Evolutionary conservation across 2,329 filamentous ascomycete species (phyloP).

Genomic region (Harringtonia lauricola): DNA sequence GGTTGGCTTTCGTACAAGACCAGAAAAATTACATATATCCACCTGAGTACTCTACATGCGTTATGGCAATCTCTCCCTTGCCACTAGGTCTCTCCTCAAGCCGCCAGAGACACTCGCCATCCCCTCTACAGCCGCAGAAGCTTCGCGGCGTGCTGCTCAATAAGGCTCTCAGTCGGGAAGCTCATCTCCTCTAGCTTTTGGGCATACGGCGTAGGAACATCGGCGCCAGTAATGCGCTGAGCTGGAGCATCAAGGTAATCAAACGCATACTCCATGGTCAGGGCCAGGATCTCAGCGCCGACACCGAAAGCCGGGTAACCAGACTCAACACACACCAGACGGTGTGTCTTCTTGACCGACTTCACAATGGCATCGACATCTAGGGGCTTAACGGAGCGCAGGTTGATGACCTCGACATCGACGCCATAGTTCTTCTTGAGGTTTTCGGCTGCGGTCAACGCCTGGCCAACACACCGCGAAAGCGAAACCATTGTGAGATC

Average conservation of each 20-base stretch:
- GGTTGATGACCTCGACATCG: slow-evolving; percentile 93
- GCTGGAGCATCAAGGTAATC: slow-evolving; percentile 95
- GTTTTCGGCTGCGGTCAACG: slow-evolving; percentile 75
- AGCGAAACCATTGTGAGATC: slow-evolving; percentile 92
- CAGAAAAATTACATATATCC: neutral
- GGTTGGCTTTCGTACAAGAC: neutral
- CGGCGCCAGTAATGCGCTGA: slow-evolving; percentile 87
- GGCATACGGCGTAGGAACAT: slow-evolving; percentile 94
- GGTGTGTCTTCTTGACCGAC: slow-evolving; percentile 97
- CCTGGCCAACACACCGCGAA: slow-evolving; percentile 91
- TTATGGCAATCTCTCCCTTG: neutral
- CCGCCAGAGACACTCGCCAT: neutral
- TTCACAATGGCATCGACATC: slow-evolving; percentile 93
- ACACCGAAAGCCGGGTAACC: slow-evolving; percentile 95
- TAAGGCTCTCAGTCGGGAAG: slow-evolving; percentile 84
- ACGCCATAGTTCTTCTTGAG: slow-evolving; percentile 96
- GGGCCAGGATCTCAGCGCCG: slow-evolving; percentile 80
- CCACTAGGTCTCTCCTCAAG: neutral
- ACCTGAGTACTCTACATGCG: neutral
- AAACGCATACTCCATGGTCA: slow-evolving; percentile 95
- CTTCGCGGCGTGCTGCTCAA: slow-evolving; percentile 82
- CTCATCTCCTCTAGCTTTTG: slow-evolving; percentile 86
- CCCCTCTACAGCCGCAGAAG: slow-evolving; percentile 52
- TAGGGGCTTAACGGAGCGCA: slow-evolving; percentile 92
- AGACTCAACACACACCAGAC: slow-evolving; percentile 83